Base-by-base conservation (phyloP, 164 flowering plant genomes). In the Magnolia changhungtana region DNA sequence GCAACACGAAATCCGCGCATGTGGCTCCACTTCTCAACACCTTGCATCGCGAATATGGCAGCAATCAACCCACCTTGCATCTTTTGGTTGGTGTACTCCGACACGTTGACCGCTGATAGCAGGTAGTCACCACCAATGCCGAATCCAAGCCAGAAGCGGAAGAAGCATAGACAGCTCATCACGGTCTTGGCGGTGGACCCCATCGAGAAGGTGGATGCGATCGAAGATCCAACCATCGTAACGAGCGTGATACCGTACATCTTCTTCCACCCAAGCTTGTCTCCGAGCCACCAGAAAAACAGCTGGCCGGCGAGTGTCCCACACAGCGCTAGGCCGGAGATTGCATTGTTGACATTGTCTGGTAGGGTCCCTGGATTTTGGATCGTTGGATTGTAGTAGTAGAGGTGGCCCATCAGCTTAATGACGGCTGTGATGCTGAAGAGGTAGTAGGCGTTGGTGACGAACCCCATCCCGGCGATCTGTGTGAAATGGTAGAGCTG, bases 391-490 rank as follows among this genome's bases (percentile, higher is more conserved):
- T 84, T 80, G 63, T 21, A 78, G 82, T 82, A 89, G 52, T 86
- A 89, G 10, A 89, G 76, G n/a, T 90, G 90, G 78, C 74, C 90
- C 2, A 88, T 27, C 21, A 86, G 86, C 55, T 89, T 89, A 0
- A 89, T 77, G 59, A 89, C 81, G 37, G 88, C 78, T 65, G 90
- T 74, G 80, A 89, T 88, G 81, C 88, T 86, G 61, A 89, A 89
- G 13, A 87, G 87, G 29, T 89, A 89, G 66, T 89, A 89, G 7
- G 90, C 92, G 45, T 89, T 90, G 50, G 92, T 89, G 84, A 89
- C 87, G 80, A 89, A 89, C 37, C 92, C 90, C 89, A 87, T 87
- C 0, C 92, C 88, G 58, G 90, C 88, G 37, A 31, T 31, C 37
- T 31, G 37, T 31, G 79, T 86, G 71, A 87, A 79, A 70, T 89